phyloP scores from a whole-genome alignment of 73 alveolate genomes.

The Durusdinium trenchii region DNA sequence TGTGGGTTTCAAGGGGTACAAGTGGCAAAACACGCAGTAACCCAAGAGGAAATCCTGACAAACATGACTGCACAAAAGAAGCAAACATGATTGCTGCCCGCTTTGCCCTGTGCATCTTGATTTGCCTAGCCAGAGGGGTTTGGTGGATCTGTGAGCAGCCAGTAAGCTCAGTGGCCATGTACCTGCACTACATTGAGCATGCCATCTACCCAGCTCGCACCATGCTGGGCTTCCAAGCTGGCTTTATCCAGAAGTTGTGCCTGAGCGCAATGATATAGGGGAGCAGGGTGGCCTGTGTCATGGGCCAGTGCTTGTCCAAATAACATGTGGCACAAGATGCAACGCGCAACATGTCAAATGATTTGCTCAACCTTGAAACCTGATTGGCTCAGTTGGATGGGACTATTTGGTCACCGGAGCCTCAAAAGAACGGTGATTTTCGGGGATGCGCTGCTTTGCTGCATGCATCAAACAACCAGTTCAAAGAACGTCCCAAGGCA shows the following conservation, averaged over 20 bases:
- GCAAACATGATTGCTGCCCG: neutral
- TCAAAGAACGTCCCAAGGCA: too few species aligned
- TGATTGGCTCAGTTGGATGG: neutral
- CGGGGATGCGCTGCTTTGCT: neutral
- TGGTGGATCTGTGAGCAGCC: neutral
- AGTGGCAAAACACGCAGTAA: neutral
- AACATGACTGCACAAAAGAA: neutral
- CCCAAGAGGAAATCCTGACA: neutral
- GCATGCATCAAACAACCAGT: neutral
- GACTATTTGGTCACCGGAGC: neutral
- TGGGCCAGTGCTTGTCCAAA: neutral
- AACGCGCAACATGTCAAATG: too few species aligned
- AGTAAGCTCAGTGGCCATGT: neutral
- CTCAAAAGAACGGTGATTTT: neutral
- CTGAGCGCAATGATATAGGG: too few species aligned
- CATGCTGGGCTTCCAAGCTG: neutral
- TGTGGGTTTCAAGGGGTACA: neutral
- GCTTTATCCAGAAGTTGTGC: neutral
- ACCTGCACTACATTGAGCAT: neutral
- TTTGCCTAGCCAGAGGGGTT: neutral
- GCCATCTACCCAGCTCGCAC: neutral
- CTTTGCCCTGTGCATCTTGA: neutral
- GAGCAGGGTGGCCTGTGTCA: too few species aligned
- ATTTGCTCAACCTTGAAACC: neutral
- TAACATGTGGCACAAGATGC: neutral